Percentiles rank a stretch among this genome's conserved stretches.
These are phyloP conservation scores for Syncephalastrum contaminatum DNA, from an alignment of 371 early-diverging fungal genomes.

Conservation along the genomic window DNA sequence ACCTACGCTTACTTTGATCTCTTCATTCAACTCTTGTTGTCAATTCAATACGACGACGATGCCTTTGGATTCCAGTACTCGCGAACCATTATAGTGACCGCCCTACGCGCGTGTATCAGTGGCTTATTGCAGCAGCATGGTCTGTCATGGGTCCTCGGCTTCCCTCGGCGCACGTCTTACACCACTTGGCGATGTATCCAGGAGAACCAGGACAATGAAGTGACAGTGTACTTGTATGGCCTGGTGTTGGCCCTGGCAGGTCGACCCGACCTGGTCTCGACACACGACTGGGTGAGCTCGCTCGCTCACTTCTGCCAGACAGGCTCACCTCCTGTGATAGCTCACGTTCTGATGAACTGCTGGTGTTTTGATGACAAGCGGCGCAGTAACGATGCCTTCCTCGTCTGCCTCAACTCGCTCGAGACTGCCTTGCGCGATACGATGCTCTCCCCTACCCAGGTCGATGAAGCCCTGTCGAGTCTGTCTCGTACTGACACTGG, in stretches of 20 bases:
- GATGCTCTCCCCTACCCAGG: too few relatives aligned
- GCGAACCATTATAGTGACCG: conserved; percentile 23
- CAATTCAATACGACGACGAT: conserved; percentile 25
- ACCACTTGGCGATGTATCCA: conserved; percentile 28
- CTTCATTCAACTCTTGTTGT: conserved; percentile 32
- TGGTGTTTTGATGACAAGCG: conserved; percentile 18
- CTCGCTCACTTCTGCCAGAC: conserved; percentile 28
- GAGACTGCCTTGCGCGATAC: too few relatives aligned
- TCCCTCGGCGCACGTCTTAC: conserved; percentile 20
- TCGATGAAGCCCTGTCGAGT: too few relatives aligned
- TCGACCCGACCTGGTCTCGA: conserved; percentile 5
- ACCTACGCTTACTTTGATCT: conserved; percentile 38
- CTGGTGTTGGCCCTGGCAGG: conserved; percentile 25
- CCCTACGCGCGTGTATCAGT: conserved; percentile 34
- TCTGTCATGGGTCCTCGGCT: conserved; percentile 25
- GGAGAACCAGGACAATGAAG: conserved; percentile 16
- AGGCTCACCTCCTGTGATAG: conserved; percentile 12
- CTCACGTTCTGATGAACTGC: conserved; percentile 30
- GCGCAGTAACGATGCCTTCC: background rate
- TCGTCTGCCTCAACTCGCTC: too few relatives aligned
- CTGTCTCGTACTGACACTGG: background rate
- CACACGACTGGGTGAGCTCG: conserved; percentile 15
- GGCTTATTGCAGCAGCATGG: conserved; percentile 27
- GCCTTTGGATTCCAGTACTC: conserved; percentile 22
- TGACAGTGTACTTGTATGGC: conserved; percentile 37